Percentiles rank a stretch among this genome's conserved stretches.
phyloP scores from a whole-genome alignment of 805 yeast genomes.

The Ascoidea asiatica region DNA sequence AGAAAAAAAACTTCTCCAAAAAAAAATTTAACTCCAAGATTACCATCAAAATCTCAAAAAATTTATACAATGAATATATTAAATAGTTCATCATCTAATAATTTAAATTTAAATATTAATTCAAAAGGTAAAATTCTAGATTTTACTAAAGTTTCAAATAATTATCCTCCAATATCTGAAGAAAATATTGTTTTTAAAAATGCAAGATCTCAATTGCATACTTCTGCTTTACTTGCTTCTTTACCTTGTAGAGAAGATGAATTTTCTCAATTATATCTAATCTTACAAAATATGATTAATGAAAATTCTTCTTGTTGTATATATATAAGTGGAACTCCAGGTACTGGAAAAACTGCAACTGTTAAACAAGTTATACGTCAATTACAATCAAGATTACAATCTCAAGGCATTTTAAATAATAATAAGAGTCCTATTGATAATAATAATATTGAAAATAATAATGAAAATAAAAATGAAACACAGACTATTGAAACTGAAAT shows the following conservation, averaged over 20 bases:
- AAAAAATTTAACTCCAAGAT: slow-evolving; percentile 6
- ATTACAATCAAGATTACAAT: slow-evolving; percentile 27
- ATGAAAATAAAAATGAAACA: not conserved
- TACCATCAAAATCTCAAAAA: slow-evolving; percentile 15
- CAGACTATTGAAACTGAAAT: not conserved
- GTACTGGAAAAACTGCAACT: slow-evolving; percentile 94
- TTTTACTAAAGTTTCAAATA: slow-evolving; percentile 9
- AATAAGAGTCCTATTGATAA: not conserved
- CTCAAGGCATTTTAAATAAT: slow-evolving; percentile 6
- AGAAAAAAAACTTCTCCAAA: slow-evolving; percentile 1
- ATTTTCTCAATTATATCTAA: slow-evolving; percentile 53
- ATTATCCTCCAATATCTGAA: slow-evolving; percentile 5
- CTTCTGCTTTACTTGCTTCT: slow-evolving; percentile 27
- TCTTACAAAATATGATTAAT: slow-evolving; percentile 57
- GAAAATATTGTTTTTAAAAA: slow-evolving; percentile 15
- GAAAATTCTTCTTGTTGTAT: slow-evolving; percentile 69
- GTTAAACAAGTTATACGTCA: slow-evolving; percentile 74
- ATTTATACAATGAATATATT: too few relatives aligned
- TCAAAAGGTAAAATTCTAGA: too few relatives aligned
- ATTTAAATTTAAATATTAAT: too few relatives aligned
- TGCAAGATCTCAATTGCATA: slow-evolving; percentile 26
- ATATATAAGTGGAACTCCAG: slow-evolving; percentile 94
- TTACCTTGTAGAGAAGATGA: slow-evolving; percentile 82
- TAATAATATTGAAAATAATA: not conserved
- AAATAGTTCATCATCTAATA: too few relatives aligned